Evolutionary conservation across 805 yeast genomes (phyloP).

Genomic region (Groenewaldozyma tartarivorans): DNA sequence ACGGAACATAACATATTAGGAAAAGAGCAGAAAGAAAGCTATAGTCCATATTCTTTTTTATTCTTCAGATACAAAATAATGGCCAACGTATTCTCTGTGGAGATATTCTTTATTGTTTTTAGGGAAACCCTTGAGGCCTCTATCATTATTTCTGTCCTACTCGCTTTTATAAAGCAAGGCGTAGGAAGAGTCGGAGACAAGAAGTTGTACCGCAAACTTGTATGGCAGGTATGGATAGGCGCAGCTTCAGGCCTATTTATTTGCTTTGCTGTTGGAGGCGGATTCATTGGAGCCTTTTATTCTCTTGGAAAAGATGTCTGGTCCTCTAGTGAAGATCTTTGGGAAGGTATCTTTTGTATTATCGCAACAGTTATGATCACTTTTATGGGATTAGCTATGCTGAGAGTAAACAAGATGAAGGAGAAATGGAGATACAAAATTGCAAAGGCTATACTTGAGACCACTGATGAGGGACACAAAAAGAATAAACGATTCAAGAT

Average conservation of each 20-base stretch:
- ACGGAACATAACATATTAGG: too few species aligned
- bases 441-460: slow-evolving; percentile 67
- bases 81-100: slow-evolving; percentile 44
- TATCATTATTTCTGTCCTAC: slow-evolving; percentile 78
- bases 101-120: slow-evolving; percentile 80
- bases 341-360: slow-evolving; percentile 94
- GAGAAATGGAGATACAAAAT: slow-evolving; percentile 95
- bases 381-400: slow-evolving; percentile 93
- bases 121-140: slow-evolving; percentile 94
- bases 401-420: slow-evolving; percentile 91
- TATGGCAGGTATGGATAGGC: slow-evolving; percentile 85
- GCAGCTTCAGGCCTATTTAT: slow-evolving; percentile 59
- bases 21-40: too few species aligned
- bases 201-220: slow-evolving; percentile 47
- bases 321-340: slow-evolving; percentile 78
- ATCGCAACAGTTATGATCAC: slow-evolving; percentile 86
- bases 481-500: slow-evolving; percentile 35
- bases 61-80: slow-evolving; percentile 5
- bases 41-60: not conserved
- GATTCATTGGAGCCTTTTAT: slow-evolving; percentile 90
- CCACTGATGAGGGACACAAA: slow-evolving; percentile 30
- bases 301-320: slow-evolving; percentile 73
- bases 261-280: slow-evolving; percentile 82
- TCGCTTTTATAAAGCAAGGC: slow-evolving; percentile 87
- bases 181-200: slow-evolving; percentile 42